phyloP scores from a whole-genome alignment of 768 basidiomycete species.

The Boletus pseudo-olivaceus region DNA sequence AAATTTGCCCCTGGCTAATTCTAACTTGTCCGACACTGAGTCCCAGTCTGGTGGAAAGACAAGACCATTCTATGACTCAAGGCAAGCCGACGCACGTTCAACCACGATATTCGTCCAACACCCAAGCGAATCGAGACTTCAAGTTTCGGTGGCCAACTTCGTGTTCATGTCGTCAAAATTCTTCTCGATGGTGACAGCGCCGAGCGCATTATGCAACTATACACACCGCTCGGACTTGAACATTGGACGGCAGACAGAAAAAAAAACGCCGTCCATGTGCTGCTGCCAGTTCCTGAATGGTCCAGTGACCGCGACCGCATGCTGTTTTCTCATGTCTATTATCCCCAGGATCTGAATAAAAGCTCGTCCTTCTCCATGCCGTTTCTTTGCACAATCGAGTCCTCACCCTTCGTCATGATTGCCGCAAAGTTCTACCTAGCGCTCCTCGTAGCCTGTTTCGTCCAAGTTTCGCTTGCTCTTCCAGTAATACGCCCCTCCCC shows the following conservation, averaged over 20 bases:
- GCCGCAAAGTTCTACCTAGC: constrained; percentile 16
- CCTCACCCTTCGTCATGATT: constrained; percentile 17
- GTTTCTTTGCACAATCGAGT: neutral
- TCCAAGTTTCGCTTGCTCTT: constrained; percentile 18
- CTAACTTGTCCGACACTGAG: no score
- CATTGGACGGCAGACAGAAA: no score
- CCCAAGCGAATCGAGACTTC: neutral
- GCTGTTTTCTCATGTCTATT: neutral
- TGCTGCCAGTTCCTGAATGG: constrained; percentile 17
- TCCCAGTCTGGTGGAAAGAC: no score
- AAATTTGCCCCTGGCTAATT: no score
- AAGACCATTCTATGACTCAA: no score
- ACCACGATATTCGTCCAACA: neutral
- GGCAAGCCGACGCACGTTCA: neutral
- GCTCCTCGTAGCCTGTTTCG: constrained; percentile 18
- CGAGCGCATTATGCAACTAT: no score
- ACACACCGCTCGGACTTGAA: no score
- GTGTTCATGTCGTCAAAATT: neutral
- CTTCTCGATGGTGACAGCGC: no score
- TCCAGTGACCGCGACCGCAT: constrained; percentile 9
- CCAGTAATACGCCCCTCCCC: constrained; percentile 14
- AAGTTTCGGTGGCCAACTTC: neutral
- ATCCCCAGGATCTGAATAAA: constrained; percentile 14
- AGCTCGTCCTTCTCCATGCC: constrained; percentile 8
- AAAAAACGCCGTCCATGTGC: no score